Evolutionary conservation across 164 flowering plant genomes (phyloP).

Genomic region (Piper betle): DNA sequence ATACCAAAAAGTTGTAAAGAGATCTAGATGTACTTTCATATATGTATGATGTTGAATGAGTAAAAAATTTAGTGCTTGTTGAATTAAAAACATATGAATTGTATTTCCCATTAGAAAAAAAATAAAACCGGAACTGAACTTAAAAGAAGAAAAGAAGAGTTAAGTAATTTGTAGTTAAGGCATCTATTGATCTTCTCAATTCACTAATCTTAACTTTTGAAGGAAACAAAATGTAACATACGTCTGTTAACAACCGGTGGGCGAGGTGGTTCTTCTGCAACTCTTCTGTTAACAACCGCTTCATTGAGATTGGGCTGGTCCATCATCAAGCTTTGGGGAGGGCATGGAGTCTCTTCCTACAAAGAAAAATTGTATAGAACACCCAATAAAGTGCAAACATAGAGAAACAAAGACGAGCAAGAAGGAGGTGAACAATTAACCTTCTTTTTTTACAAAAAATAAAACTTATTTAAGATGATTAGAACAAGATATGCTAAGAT

Average conservation of each 20-base stretch:
- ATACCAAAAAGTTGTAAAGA: too few relatives aligned
- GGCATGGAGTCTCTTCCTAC: slow-evolving; percentile 58
- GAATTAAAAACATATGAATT: too few relatives aligned
- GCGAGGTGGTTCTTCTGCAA: slow-evolving; percentile 44
- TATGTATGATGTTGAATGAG: too few relatives aligned
- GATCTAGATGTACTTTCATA: too few relatives aligned
- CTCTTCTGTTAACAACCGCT: slow-evolving; percentile 24
- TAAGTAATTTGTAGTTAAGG: too few relatives aligned
- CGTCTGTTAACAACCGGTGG: slow-evolving; percentile 59
- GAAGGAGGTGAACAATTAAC: not conserved
- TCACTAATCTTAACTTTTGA: too few relatives aligned
- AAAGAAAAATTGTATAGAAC: not conserved
- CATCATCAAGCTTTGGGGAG: slow-evolving; percentile 34
- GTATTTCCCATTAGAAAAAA: too few relatives aligned
- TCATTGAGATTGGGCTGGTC: slow-evolving; percentile 42
- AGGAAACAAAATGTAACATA: slow-evolving; percentile 20
- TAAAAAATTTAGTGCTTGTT: too few relatives aligned
- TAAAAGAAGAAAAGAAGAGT: too few relatives aligned
- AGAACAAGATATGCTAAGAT: not conserved
- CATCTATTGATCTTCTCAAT: too few relatives aligned
- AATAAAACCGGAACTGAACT: too few relatives aligned
- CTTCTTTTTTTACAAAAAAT: not conserved
- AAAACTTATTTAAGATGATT: not conserved
- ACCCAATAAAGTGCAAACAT: not conserved
- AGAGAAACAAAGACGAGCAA: not conserved